Percentiles rank a stretch among this genome's conserved stretches.
Conservation (phyloP, 106 monocot species). For the Platanthera guangdongensis region DNA sequence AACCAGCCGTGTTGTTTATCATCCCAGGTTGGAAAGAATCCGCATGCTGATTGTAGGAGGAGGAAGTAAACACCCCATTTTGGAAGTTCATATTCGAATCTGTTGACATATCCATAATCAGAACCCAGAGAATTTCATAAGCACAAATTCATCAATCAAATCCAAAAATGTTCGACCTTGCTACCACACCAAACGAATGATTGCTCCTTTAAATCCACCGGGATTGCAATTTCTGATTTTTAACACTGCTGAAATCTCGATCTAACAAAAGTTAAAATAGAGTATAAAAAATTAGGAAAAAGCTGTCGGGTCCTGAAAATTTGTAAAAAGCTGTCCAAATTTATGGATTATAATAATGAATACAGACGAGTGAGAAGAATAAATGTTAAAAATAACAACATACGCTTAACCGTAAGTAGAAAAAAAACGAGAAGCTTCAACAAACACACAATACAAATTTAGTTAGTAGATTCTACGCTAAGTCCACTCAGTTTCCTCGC, state of each 20-base stretch:
- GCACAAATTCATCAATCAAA: neutral
- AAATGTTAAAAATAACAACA: neutral
- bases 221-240: neutral
- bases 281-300: neutral
- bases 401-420: neutral
- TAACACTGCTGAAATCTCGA: neutral
- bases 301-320: neutral
- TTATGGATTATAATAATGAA: neutral
- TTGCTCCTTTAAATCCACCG: neutral
- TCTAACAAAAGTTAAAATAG: neutral
- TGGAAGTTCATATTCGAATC: slow-evolving; percentile 62
- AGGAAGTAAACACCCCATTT: slow-evolving; percentile 31
- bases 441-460: neutral
- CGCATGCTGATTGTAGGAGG: slow-evolving; percentile 44
- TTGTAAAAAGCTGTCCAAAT: neutral
- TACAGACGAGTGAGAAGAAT: neutral
- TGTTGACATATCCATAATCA: slow-evolving; percentile 41
- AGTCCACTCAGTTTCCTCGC: neutral
- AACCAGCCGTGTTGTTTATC: slow-evolving; percentile 21
- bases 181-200: neutral
- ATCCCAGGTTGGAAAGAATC: slow-evolving; percentile 60
- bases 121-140: neutral
- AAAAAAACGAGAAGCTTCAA: neutral
- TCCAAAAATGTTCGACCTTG: neutral
- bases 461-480: neutral